A percentile compares a stretch with the other conserved stretches of the same genome.
phyloP scores from a whole-genome alignment of 345 rosid genomes.

The Salix viminalis region DNA sequence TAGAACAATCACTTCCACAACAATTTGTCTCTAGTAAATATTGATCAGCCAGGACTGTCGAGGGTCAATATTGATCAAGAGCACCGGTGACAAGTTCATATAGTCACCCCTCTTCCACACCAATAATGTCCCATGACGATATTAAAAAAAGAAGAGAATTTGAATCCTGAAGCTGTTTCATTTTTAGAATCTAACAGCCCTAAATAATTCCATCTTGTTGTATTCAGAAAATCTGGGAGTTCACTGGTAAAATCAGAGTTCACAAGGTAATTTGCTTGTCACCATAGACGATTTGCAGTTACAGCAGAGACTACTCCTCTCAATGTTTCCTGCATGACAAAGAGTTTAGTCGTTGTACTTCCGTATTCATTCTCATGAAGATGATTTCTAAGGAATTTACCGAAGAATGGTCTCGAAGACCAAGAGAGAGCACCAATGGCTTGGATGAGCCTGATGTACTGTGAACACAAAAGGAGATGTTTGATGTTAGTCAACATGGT shows the following conservation, averaged over 20 bases:
- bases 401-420: slow-evolving; percentile 83
- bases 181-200: too few relatives aligned
- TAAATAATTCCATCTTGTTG: too few relatives aligned
- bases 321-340: slow-evolving; percentile 61
- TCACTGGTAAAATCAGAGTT: background rate
- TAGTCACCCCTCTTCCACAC: too few relatives aligned
- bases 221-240: too few relatives aligned
- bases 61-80: too few relatives aligned
- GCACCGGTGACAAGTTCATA: too few relatives aligned
- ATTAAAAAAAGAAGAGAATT: too few relatives aligned
- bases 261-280: background rate
- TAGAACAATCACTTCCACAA: too few relatives aligned
- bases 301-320: slow-evolving; percentile 67
- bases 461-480: slow-evolving; percentile 12
- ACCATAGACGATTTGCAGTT: slow-evolving; percentile 70
- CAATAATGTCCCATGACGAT: too few relatives aligned
- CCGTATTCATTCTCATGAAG: background rate
- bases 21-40: too few relatives aligned
- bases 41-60: too few relatives aligned
- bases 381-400: slow-evolving; percentile 25
- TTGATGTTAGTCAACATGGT: background rate
- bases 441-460: slow-evolving; percentile 51
- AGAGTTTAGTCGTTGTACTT: background rate
- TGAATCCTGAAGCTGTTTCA: too few relatives aligned
- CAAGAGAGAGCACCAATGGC: slow-evolving; percentile 78